Percentiles rank a stretch among this genome's conserved stretches.
Evolutionary conservation across 2,329 filamentous ascomycete species (phyloP).

Genomic region (Coniella vitis): DNA sequence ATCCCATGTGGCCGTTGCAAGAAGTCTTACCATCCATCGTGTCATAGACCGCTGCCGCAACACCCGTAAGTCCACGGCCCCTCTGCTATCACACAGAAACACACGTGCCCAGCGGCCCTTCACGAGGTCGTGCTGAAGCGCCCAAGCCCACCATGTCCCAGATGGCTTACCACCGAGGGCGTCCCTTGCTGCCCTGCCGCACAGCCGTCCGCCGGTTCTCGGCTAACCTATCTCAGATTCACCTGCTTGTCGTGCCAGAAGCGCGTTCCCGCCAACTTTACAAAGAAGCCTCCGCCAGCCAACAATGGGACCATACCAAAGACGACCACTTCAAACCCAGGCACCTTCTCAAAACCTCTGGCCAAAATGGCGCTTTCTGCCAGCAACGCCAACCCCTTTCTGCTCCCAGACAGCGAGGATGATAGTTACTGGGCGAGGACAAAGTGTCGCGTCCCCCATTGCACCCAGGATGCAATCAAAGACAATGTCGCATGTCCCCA

Average conservation of each 20-base stretch:
- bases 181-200: too few species aligned
- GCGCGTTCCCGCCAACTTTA: not conserved
- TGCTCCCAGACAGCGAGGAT: conserved; percentile 2
- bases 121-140: not conserved
- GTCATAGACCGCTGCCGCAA: conserved; percentile 19
- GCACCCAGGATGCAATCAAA: conserved; percentile 1
- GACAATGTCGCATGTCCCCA: conserved; percentile 8
- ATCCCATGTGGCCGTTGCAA: conserved; percentile 19
- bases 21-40: conserved; percentile 21
- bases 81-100: not conserved
- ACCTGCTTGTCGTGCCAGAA: conserved; percentile 9
- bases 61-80: conserved; percentile 6
- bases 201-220: too few species aligned
- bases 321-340: not conserved
- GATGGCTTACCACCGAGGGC: too few species aligned
- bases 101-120: not conserved
- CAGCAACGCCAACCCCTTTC: conserved; percentile 9
- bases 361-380: conserved; percentile 1
- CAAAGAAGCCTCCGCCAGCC: not conserved
- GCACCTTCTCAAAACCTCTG: not conserved
- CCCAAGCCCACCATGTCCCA: conserved; percentile 4
- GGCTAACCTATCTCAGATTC: conserved; percentile 9
- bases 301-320: conserved; percentile 5
- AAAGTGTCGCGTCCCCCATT: conserved; percentile 11
- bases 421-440: conserved; percentile 9